phyloP scores from a whole-genome alignment of 2,329 filamentous ascomycete genomes.

The Fusarium citri region DNA sequence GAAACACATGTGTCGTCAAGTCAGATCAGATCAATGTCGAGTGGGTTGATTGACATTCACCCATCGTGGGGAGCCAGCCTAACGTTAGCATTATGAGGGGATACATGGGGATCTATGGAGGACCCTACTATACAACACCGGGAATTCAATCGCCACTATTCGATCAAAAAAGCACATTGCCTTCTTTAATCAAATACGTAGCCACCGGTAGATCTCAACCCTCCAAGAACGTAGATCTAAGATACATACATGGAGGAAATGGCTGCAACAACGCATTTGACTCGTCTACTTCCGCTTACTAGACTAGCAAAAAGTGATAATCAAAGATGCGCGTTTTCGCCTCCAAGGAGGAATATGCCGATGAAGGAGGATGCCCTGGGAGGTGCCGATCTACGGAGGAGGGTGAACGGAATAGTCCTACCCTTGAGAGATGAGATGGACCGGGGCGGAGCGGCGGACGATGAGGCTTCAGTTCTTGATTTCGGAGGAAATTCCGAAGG shows the following conservation, averaged over 20 bases:
- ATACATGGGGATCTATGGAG: slow-evolving; percentile 21
- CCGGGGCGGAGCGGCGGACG: slow-evolving; percentile 15
- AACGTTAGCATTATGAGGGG: slow-evolving; percentile 1
- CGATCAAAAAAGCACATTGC: background rate
- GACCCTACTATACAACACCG: slow-evolving; percentile 10
- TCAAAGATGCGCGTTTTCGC: slow-evolving; percentile 33
- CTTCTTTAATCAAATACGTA: slow-evolving; percentile 8
- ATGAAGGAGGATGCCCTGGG: slow-evolving; percentile 30
- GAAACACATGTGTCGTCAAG: slow-evolving; percentile 13
- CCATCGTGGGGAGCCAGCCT: slow-evolving; percentile 15
- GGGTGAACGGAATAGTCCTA: slow-evolving; percentile 23
- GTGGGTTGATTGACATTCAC: slow-evolving; percentile 34
- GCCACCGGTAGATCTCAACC: slow-evolving; percentile 37
- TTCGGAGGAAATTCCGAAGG: slow-evolving; percentile 34
- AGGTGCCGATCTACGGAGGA: slow-evolving; percentile 37
- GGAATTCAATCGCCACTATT: slow-evolving; percentile 21
- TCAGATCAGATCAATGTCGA: slow-evolving; percentile 31
- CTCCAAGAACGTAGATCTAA: slow-evolving; percentile 35
- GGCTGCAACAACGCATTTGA: slow-evolving; percentile 21
- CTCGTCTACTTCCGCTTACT: slow-evolving; percentile 7
- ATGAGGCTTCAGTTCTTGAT: slow-evolving; percentile 13
- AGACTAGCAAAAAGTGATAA: slow-evolving; percentile 2
- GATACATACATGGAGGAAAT: slow-evolving; percentile 10
- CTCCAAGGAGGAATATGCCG: slow-evolving; percentile 34
- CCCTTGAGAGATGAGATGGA: slow-evolving; percentile 10